These are phyloP conservation scores for Phytophthora sp. DNA, from an alignment of 352 stramenopile genomes.

Conservation along the genomic window DNA sequence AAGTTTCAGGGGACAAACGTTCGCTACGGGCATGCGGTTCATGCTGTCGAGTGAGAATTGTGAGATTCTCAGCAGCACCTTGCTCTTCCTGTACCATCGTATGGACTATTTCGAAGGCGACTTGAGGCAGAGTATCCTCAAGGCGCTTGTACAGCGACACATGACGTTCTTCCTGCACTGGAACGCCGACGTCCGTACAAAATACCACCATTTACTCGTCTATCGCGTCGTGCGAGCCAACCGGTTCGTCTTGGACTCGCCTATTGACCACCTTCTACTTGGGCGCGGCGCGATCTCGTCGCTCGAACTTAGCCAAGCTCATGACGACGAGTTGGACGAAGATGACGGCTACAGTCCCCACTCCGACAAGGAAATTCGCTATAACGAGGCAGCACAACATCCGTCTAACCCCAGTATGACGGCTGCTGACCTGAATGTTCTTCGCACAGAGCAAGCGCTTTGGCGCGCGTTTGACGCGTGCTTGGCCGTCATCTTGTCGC, in stretches of 20 bases:
- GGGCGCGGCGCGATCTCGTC: conserved; percentile 54
- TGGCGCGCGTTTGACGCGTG: conserved; percentile 83
- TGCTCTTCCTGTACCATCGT: conserved; percentile 77
- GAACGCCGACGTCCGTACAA: conserved; percentile 70
- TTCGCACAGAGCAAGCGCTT: conserved; percentile 69
- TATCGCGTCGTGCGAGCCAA: conserved; percentile 69
- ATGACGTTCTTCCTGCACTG: conserved; percentile 84
- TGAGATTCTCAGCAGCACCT: conserved; percentile 66
- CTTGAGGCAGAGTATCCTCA: conserved; percentile 68
- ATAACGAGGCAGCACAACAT: conserved; percentile 19
- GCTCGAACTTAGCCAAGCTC: conserved; percentile 34
- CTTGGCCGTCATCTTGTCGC: conserved; percentile 61
- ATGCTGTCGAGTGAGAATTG: conserved; percentile 80
- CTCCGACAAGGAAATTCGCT: conserved; percentile 14
- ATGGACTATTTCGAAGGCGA: conserved; percentile 80
- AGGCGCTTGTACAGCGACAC: conserved; percentile 75
- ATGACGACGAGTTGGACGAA: conserved; percentile 39
- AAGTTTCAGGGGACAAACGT: conserved; percentile 54
- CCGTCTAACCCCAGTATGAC: conserved; percentile 45
- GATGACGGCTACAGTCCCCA: conserved; percentile 27
- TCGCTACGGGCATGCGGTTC: conserved; percentile 65
- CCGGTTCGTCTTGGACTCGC: conserved; percentile 67
- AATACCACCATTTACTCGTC: conserved; percentile 80
- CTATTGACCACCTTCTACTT: conserved; percentile 71
- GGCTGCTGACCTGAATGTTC: conserved; percentile 48